Evolutionary conservation across 805 yeast genomes (phyloP).

Genomic region (Wickerhamomyces xylosicus): DNA sequence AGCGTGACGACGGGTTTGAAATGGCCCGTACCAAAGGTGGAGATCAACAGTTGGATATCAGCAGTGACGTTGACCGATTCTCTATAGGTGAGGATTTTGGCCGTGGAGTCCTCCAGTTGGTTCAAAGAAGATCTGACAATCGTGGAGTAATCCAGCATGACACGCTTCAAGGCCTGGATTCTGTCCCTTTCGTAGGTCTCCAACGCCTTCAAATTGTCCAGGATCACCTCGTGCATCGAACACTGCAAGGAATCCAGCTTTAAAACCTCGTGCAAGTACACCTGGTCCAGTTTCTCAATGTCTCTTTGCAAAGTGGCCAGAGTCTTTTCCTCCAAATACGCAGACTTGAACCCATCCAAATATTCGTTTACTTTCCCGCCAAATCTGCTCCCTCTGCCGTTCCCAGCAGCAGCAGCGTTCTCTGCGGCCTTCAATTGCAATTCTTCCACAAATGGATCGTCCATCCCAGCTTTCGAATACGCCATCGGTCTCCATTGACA

Average conservation of each 20-base stretch:
- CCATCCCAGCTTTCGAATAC: conserved; percentile 38
- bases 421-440: conserved; percentile 12
- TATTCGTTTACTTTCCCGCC: conserved; percentile 10
- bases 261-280: conserved; percentile 42
- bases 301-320: conserved; percentile 44
- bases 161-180: conserved; percentile 65
- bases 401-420: conserved; percentile 15
- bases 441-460: background rate
- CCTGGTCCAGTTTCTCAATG: conserved; percentile 44
- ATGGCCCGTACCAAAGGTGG: conserved; percentile 61
- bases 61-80: conserved; percentile 61
- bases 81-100: conserved; percentile 52
- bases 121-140: conserved; percentile 52
- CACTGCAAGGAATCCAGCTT: conserved; percentile 60
- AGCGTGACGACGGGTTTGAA: conserved; percentile 63
- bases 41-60: conserved; percentile 58
- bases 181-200: conserved; percentile 78
- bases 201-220: conserved; percentile 68
- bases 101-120: conserved; percentile 46
- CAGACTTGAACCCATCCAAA: conserved; percentile 17
- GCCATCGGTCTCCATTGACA: conserved; percentile 78
- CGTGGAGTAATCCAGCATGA: conserved; percentile 60
- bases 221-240: conserved; percentile 59
- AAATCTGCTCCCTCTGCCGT: conserved; percentile 18
- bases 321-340: conserved; percentile 36